Evolutionary conservation across 352 stramenopile species (phyloP).

Genomic region (Pythium vanterpoolii): DNA sequence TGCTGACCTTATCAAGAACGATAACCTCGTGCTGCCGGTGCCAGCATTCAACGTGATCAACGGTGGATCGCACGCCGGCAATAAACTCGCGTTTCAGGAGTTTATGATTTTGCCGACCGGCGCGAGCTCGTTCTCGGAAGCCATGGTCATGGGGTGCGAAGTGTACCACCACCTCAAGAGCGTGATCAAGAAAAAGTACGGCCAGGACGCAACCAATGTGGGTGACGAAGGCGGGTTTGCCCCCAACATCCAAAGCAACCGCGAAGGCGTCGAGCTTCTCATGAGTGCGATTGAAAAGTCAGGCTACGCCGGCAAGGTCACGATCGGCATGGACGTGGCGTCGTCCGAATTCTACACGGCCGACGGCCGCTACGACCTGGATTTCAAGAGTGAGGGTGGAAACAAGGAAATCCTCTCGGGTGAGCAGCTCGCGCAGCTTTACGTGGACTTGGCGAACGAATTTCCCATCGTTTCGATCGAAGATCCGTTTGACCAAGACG

Average conservation of each 20-base stretch:
- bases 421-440: constrained; percentile 95
- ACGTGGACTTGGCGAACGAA: constrained; percentile 91
- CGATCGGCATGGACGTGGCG: constrained; percentile 97
- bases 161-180: constrained; percentile 99
- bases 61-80: constrained; percentile 97
- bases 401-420: constrained; percentile 89
- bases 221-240: constrained; percentile 99
- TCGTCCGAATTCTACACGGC: constrained; percentile 98
- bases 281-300: constrained; percentile 96
- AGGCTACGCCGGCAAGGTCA: constrained; percentile 96
- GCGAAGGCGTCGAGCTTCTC: constrained; percentile 96
- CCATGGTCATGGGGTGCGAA: constrained; percentile 98
- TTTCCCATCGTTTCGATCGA: constrained; percentile 99
- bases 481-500: constrained; percentile 99
- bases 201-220: constrained; percentile 97
- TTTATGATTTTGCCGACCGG: constrained; percentile 98
- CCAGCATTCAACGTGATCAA: constrained; percentile 99
- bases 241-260: constrained; percentile 96
- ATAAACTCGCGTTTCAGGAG: constrained; percentile 99
- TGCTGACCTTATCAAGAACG: constrained; percentile 97
- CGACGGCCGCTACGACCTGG: constrained; percentile 97
- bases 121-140: constrained; percentile 88
- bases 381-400: constrained; percentile 95
- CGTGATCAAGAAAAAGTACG: constrained; percentile 98
- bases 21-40: constrained; percentile 91